These are phyloP conservation scores for Lodderomyces orthopsilosis DNA, from an alignment of 1,139 yeast genomes.

Conservation along the genomic window DNA sequence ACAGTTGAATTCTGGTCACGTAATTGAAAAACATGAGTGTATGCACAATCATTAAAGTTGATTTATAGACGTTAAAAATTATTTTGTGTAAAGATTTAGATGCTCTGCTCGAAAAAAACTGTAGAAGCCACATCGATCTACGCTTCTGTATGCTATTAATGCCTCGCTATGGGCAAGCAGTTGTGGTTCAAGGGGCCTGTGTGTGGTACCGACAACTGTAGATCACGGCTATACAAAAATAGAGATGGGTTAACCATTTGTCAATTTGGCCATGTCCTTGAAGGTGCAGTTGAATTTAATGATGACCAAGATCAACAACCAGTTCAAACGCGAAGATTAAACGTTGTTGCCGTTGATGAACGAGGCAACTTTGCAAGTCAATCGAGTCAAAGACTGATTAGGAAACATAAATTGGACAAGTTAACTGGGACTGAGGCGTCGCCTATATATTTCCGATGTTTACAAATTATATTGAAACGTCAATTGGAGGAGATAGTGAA, in stretches of 20 bases:
- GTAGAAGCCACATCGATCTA: too few relatives aligned
- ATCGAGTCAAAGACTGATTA: constrained; percentile 10
- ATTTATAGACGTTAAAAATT: neutral
- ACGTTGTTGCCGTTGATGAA: constrained; percentile 27
- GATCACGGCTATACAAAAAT: constrained; percentile 67
- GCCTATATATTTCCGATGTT: constrained; percentile 43
- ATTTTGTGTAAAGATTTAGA: neutral
- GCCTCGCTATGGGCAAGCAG: constrained; percentile 20
- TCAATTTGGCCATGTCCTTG: constrained; percentile 85
- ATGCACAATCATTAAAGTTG: constrained; percentile 13
- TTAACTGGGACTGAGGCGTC: constrained; percentile 56
- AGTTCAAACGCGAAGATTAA: constrained; percentile 53
- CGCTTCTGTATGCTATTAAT: too few relatives aligned
- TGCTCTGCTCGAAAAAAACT: constrained; percentile 1
- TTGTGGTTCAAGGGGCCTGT: constrained; percentile 67
- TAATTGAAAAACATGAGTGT: constrained; percentile 12
- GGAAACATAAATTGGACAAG: constrained; percentile 12
- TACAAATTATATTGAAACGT: constrained; percentile 53
- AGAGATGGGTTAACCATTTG: constrained; percentile 80
- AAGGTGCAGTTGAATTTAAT: constrained; percentile 73
- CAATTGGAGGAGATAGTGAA: constrained; percentile 36
- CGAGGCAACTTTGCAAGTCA: constrained; percentile 17
- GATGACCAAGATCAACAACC: constrained; percentile 64
- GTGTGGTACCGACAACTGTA: constrained; percentile 90
- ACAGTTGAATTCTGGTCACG: constrained; percentile 23